phyloP scores from a whole-genome alignment of 2,329 filamentous ascomycete genomes.

The Xylaria sp. region DNA sequence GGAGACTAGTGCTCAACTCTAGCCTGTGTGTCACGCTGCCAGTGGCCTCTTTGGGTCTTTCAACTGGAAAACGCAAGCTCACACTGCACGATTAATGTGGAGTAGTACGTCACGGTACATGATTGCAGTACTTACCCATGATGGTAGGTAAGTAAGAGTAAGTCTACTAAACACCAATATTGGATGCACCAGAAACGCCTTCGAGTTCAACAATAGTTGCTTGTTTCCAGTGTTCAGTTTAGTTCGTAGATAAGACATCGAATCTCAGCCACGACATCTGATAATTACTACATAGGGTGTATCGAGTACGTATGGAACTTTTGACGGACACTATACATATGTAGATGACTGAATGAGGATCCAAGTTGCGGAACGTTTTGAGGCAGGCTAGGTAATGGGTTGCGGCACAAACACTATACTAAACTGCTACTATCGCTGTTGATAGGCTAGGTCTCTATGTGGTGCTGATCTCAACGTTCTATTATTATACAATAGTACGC shows the following conservation, averaged over 20 bases:
- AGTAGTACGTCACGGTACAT: constrained; percentile 2
- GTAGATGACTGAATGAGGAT: neutral
- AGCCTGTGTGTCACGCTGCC: neutral
- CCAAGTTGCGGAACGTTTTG: neutral
- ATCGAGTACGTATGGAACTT: neutral
- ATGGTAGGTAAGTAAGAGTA: neutral
- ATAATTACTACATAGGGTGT: neutral
- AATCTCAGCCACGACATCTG: neutral
- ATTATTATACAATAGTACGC: constrained; percentile 27
- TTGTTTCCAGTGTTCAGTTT: neutral
- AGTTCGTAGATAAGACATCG: no score
- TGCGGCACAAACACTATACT: neutral
- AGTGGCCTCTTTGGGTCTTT: neutral
- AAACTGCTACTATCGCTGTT: neutral
- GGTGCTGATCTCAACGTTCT: constrained; percentile 19
- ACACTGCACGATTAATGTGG: neutral
- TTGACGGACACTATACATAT: neutral
- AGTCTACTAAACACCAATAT: neutral
- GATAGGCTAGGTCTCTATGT: neutral
- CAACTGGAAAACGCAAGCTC: neutral
- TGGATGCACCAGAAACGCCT: neutral
- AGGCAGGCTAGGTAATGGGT: neutral
- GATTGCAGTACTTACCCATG: neutral
- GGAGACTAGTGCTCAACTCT: neutral
- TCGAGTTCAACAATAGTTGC: neutral